phyloP scores from a whole-genome alignment of 2,329 filamentous ascomycete species.

The Phialemonium atrogriseum region DNA sequence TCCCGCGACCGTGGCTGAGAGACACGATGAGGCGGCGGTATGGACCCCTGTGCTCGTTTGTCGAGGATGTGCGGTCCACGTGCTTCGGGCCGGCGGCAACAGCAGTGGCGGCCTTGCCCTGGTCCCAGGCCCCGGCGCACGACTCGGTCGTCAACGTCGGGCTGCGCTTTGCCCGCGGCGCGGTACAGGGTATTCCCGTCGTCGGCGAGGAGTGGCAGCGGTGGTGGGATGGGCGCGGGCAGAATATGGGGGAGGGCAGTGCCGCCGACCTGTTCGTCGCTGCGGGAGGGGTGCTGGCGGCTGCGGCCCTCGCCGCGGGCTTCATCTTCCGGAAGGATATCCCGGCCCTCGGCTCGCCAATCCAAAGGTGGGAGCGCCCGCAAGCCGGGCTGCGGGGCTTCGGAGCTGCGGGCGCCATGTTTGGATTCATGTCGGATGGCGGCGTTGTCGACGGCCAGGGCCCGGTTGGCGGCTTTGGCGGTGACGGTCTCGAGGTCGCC shows the following conservation, averaged over 20 bases:
- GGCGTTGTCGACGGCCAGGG: no score
- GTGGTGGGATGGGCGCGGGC: constrained; percentile 9
- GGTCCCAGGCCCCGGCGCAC: constrained; percentile 5
- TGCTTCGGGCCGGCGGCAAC: constrained; percentile 8
- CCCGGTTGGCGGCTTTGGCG: no score
- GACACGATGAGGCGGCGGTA: constrained; percentile 16
- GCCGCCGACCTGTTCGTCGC: constrained; percentile 4
- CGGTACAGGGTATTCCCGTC: constrained; percentile 11
- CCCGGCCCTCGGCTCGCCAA: constrained; percentile 12
- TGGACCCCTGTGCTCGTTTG: constrained; percentile 13
- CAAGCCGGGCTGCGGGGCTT: constrained; percentile 8
- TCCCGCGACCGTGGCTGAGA: constrained; percentile 24
- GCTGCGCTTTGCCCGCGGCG: constrained; percentile 11
- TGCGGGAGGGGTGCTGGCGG: constrained; percentile 3
- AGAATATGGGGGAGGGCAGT: constrained; percentile 1
- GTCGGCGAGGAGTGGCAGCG: constrained; percentile 13
- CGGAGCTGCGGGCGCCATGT: constrained; percentile 15
- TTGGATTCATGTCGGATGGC: no score
- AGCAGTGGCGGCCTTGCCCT: constrained; percentile 8
- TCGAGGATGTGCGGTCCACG: constrained; percentile 7
- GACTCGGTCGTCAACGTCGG: constrained; percentile 3
- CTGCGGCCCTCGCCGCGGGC: constrained; percentile 6
- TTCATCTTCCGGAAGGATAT: constrained; percentile 10
- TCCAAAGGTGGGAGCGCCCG: constrained; percentile 14
- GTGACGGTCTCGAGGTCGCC: no score